These are phyloP conservation scores for Orbilia quercus DNA, from an alignment of 2,329 filamentous ascomycete species.

Conservation along the genomic window DNA sequence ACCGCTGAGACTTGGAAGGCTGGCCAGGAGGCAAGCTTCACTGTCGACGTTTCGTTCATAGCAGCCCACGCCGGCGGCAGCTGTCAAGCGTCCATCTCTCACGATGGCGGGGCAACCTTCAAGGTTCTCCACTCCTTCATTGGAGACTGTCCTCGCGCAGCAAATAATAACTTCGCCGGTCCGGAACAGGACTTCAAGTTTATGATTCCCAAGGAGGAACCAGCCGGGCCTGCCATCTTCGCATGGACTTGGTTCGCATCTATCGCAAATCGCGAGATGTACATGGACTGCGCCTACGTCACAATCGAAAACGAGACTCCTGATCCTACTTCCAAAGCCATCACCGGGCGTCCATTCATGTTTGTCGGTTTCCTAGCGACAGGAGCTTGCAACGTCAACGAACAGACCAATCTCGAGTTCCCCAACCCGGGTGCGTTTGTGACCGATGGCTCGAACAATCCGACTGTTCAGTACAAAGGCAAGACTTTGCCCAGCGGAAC, in stretches of 20 bases:
- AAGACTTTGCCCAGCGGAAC: constrained; percentile 23
- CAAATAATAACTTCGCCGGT: constrained; percentile 64
- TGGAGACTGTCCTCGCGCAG: constrained; percentile 79
- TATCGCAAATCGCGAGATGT: constrained; percentile 82
- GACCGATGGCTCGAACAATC: constrained; percentile 24
- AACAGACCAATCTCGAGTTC: constrained; percentile 35
- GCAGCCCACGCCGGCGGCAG: constrained; percentile 91
- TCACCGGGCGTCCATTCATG: constrained; percentile 24
- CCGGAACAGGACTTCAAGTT: constrained; percentile 77
- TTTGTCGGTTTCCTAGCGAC: constrained; percentile 34
- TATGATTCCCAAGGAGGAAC: constrained; percentile 66
- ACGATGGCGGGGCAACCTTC: constrained; percentile 80
- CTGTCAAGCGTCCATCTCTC: constrained; percentile 88
- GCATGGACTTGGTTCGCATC: constrained; percentile 79
- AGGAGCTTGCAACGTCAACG: constrained; percentile 18
- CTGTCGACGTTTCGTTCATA: constrained; percentile 22
- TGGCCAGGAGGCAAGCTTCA: constrained; percentile 55
- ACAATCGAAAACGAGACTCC: constrained; percentile 67
- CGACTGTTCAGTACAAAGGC: constrained; percentile 9
- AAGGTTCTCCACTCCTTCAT: constrained; percentile 90
- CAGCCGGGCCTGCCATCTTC: constrained; percentile 56
- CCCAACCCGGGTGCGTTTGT: constrained; percentile 35
- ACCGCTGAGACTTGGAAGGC: constrained; percentile 55
- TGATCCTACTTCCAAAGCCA: neutral
- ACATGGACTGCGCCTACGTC: constrained; percentile 84